These are phyloP conservation scores for Fusarium abutilonis DNA, from an alignment of 2,329 filamentous ascomycete genomes.

Conservation along the genomic window DNA sequence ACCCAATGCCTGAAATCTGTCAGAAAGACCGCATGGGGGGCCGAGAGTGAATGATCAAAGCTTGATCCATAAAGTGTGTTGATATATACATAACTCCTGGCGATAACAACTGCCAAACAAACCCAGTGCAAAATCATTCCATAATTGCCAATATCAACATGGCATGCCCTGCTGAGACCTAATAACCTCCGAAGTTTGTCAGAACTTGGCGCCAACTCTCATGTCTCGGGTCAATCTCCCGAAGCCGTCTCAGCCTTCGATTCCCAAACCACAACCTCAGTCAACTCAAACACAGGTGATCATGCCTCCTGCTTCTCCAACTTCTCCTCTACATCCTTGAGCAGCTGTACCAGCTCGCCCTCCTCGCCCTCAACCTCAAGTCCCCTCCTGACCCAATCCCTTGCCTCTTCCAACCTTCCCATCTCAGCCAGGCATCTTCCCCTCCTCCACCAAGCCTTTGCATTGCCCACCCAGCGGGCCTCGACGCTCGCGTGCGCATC, in stretches of 20 bases:
- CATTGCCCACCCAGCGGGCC: constrained; percentile 84
- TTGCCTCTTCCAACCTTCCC: constrained; percentile 84
- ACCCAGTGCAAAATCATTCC: constrained; percentile 22
- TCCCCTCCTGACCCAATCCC: constrained; percentile 78
- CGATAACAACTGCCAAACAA: constrained; percentile 8
- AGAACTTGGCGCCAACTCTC: background rate
- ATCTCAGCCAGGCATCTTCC: constrained; percentile 91
- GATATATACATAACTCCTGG: constrained; percentile 28
- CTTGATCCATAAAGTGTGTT: constrained; percentile 3
- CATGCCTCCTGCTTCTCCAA: constrained; percentile 53
- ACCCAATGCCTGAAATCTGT: constrained; percentile 2
- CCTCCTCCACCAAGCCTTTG: constrained; percentile 93
- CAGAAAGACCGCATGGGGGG: background rate
- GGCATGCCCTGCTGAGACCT: constrained; percentile 18
- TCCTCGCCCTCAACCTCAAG: constrained; percentile 84
- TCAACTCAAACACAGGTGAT: background rate
- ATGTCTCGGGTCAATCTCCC: constrained; percentile 20
- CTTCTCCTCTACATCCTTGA: constrained; percentile 68
- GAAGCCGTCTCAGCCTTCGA: constrained; percentile 4
- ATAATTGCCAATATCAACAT: constrained; percentile 10
- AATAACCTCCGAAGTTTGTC: background rate
- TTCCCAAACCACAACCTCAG: background rate
- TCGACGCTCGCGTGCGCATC: constrained; percentile 92
- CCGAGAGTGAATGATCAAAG: background rate
- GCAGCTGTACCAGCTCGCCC: constrained; percentile 68